Base-by-base conservation (phyloP, 2,329 filamentous ascomycete species). In the Thelonectria olida region DNA sequence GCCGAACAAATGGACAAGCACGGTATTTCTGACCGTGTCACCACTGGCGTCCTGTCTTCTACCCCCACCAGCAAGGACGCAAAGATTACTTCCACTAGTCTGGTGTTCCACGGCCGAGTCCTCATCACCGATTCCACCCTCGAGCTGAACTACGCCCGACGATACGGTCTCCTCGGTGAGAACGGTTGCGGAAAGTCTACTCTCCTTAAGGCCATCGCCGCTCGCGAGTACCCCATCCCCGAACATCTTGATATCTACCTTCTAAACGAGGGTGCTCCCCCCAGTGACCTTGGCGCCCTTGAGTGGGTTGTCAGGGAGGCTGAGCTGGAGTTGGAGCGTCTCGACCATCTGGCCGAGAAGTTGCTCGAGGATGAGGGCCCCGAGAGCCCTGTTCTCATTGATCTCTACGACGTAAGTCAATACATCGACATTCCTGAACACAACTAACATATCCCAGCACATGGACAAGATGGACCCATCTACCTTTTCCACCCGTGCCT, bases 171-270 rank as follows among this genome's bases (percentile, higher is more conserved):
- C 60, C 84, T 99, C 67, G 96, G 96, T 75, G 96, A 99, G 87
- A 99, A 99, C 90, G 96, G 96, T 69, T 99, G 96, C 81, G 96
- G 96, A 79, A 99, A 99, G 87, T 96, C 92, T 67, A 99, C 96
- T n/a, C 82, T 99, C 31, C 88, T 99, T 76, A 98, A 97, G 84
- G 88, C 96, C 69, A 97, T 99, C 77, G 90, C 91, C 72, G 90
- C 89, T 75, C 92, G 96, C 82, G 96, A 99, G 81, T 99, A 89
- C 78, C 96, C 96, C 66, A 92, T 99, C 76, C 96, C 96, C 63
- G 92, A 97, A 25, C 94, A 97, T 80, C 86, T 99, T 79, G 96
- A 99, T 80, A 96, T 99, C 80, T 99, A 99, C 83, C 89, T 99
- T 45, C 85, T 99, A 70, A 99, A 99, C 82, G 92, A 98, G 81